Conservation (phyloP, 345 rosid species). For the Mangifera indica region DNA sequence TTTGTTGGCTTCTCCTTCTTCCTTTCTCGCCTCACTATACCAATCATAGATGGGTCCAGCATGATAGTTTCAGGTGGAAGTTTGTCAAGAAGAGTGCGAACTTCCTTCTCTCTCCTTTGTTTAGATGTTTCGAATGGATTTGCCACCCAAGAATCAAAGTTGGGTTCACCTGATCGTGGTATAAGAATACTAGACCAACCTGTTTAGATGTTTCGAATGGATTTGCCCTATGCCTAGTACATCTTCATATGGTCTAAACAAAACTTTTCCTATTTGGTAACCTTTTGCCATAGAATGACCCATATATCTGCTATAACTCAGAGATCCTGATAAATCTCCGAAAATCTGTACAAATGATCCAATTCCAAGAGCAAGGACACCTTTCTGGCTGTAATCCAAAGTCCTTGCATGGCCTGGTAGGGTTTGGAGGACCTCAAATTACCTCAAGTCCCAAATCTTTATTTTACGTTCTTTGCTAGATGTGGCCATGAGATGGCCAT, state of each 20-base stretch:
- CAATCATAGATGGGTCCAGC: slow-evolving; percentile 89
- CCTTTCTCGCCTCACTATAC: slow-evolving; percentile 47
- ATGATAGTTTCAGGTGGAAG: slow-evolving; percentile 89
- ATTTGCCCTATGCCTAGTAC: slow-evolving; percentile 81
- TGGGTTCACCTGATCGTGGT: slow-evolving; percentile 95
- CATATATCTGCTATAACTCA: slow-evolving; percentile 68
- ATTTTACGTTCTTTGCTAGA: slow-evolving; percentile 75
- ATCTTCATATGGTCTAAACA: slow-evolving; percentile 89
- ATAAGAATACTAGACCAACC: slow-evolving; percentile 91
- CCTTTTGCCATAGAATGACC: slow-evolving; percentile 75
- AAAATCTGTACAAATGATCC: slow-evolving; percentile 68
- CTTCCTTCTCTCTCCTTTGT: slow-evolving; percentile 88
- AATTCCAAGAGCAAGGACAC: slow-evolving; percentile 75
- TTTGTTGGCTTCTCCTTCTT: slow-evolving; percentile 62
- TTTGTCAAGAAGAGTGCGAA: slow-evolving; percentile 79
- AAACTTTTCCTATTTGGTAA: slow-evolving; percentile 65
- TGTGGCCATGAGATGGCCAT: slow-evolving; percentile 92
- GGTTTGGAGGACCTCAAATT: slow-evolving; percentile 71
- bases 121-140: slow-evolving; percentile 86
- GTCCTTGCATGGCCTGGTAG: slow-evolving; percentile 63
- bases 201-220: no score
- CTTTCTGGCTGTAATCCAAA: slow-evolving; percentile 84
- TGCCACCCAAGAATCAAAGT: slow-evolving; percentile 91
- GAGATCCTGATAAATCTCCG: slow-evolving; percentile 51
- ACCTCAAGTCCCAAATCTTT: slow-evolving; percentile 93